Evolutionary conservation across 352 stramenopile genomes (phyloP).

Genomic region (Globisporangium camurandrum): DNA sequence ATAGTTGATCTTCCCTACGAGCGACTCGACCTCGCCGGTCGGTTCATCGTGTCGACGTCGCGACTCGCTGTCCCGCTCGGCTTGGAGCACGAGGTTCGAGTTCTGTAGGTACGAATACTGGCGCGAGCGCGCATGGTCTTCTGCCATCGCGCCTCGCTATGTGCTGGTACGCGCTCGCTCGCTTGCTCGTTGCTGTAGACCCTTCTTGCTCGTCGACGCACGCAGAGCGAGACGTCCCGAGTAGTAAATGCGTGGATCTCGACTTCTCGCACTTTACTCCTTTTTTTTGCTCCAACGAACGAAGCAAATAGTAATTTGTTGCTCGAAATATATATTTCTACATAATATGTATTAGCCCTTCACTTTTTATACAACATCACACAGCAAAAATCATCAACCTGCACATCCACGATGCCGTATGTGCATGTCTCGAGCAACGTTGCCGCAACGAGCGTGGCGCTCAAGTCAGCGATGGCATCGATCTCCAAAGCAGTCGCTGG

Average conservation of each 20-base stretch:
- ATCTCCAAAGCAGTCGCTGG: conserved; percentile 33
- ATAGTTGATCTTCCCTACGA: conserved; percentile 68
- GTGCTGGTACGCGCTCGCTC: too few species aligned
- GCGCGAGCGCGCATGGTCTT: conserved; percentile 83
- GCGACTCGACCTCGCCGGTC: conserved; percentile 83
- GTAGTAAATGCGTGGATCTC: background rate
- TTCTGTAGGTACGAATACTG: conserved; percentile 92
- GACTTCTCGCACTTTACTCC: background rate
- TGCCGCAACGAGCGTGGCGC: conserved; percentile 18
- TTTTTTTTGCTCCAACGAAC: background rate
- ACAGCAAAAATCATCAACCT: background rate
- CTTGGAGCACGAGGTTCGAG: conserved; percentile 93
- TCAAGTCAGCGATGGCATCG: conserved; percentile 19
- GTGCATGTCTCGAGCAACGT: conserved; percentile 49
- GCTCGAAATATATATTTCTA: too few species aligned
- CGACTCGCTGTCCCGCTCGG: conserved; percentile 83
- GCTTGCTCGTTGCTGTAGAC: too few species aligned
- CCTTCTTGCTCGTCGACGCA: background rate
- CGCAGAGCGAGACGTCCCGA: background rate
- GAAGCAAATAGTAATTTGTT: too few species aligned
- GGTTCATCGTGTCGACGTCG: conserved; percentile 72
- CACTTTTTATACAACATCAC: background rate
- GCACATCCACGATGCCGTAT: conserved; percentile 32
- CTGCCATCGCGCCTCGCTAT: conserved; percentile 54
- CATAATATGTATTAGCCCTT: background rate